Percentiles rank a stretch among this genome's conserved stretches.
These are phyloP conservation scores for Ceratocystis colombiana DNA, from an alignment of 2,329 filamentous ascomycete genomes.

Conservation along the genomic window DNA sequence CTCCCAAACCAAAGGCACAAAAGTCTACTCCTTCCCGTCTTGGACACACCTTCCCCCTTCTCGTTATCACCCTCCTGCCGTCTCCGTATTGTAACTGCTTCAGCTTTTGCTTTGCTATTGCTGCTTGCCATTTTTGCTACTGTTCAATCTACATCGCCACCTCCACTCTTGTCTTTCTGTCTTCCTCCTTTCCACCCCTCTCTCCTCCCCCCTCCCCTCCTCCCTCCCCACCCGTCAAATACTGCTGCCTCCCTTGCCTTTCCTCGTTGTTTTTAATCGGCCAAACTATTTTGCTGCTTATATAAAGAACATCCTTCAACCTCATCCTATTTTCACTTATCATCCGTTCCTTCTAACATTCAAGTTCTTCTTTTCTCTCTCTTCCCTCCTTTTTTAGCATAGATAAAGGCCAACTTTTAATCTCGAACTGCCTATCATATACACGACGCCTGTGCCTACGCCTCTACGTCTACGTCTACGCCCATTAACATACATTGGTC, in stretches of 20 bases:
- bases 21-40: constrained; percentile 6
- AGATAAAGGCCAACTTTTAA: background rate
- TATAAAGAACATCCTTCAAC: background rate
- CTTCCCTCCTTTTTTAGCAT: background rate
- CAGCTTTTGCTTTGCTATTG: background rate
- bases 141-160: background rate
- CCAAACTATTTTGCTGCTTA: constrained; percentile 2
- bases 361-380: background rate
- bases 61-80: background rate
- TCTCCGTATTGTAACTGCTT: background rate
- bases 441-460: background rate
- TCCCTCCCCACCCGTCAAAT: background rate
- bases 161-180: background rate
- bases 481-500: background rate
- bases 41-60: background rate
- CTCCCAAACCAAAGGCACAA: background rate
- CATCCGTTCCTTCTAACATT: constrained; percentile 1
- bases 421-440: constrained; percentile 10
- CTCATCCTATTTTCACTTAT: background rate
- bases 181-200: background rate
- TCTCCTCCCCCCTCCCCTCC: background rate
- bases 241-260: background rate
- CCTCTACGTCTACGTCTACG: background rate
- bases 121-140: background rate
- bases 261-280: background rate